Evolutionary conservation across 371 early-diverging fungal species (phyloP), one percentile per base, ranked within the genome.

Genomic region (Chytridium lagenaria): DNA sequence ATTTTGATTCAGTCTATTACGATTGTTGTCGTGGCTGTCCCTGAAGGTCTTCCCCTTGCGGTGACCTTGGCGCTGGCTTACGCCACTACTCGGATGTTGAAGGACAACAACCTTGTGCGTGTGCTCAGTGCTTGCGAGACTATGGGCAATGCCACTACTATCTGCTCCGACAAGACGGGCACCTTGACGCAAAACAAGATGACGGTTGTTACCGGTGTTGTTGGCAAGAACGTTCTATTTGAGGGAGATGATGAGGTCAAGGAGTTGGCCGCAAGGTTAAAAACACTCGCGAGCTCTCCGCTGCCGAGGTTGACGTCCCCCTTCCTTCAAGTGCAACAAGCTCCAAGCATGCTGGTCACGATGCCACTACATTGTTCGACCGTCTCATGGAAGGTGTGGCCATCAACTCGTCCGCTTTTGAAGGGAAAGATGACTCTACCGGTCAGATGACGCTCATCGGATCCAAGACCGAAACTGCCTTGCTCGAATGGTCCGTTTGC

Each of bases 131-230:
- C 77, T 22, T 77, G 77, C 37, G 77, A 77, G 52, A 77, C 77
- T 39, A 98, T 97, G 97, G 97, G 98, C 51, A 93, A 92, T 70
- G 96, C 97, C 37, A 98, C 98, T 19, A 93, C 95, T 15, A 93
- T 98, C 40, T 98, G 98, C 85, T 92, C 95, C 0, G 98, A 98
- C 85, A 98, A 98, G 85, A 98, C 98, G 1, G 99, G 98, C 36
- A 98, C 98, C 0, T 83, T 98, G 68, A 98, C 98, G 0, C 92
- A 93, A 80, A 98, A 98, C 88, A 88, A 86, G 67, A 97, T 98
- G 98, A 94, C 95, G 0, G 94, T 97, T 33, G 80, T 80, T 40
- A 59, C 66, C 1, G 80, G 75, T 16, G 75, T 77, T 26, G 31
- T 75, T 66, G 71, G 72, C 0, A 74, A 71, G 74, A 73, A 73